These are phyloP conservation scores for Annulohypoxylon truncatum DNA, from an alignment of 2,329 filamentous ascomycete genomes.

Conservation along the genomic window DNA sequence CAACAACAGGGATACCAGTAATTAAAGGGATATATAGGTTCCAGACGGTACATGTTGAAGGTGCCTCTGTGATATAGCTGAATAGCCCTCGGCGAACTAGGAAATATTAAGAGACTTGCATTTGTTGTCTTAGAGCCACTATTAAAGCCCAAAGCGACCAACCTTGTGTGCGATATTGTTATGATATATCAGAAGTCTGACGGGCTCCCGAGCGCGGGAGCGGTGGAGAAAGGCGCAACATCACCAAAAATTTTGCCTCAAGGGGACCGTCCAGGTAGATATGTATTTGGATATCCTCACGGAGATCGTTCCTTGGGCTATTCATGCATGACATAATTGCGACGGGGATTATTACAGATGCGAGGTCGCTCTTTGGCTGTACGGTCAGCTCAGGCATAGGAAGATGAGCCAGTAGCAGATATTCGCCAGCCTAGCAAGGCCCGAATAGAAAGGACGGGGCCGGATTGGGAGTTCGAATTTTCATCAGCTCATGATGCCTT, in stretches of 20 bases:
- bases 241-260: slow-evolving; percentile 40
- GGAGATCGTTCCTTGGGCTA: slow-evolving; percentile 52
- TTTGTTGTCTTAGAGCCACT: slow-evolving; percentile 37
- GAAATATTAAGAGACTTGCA: slow-evolving; percentile 25
- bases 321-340: slow-evolving; percentile 61
- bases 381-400: slow-evolving; percentile 35
- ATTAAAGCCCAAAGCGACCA: slow-evolving; percentile 35
- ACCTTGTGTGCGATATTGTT: slow-evolving; percentile 37
- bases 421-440: slow-evolving; percentile 37
- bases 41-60: slow-evolving; percentile 37
- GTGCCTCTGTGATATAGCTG: slow-evolving; percentile 26
- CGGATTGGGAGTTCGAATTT: slow-evolving; percentile 30
- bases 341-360: slow-evolving; percentile 42
- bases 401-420: slow-evolving; percentile 25
- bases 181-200: slow-evolving; percentile 38
- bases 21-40: slow-evolving; percentile 20
- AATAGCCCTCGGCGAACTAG: slow-evolving; percentile 26
- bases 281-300: slow-evolving; percentile 42
- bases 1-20: slow-evolving; percentile 16
- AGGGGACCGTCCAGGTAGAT: slow-evolving; percentile 36
- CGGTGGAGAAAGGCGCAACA: slow-evolving; percentile 44
- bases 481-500: slow-evolving; percentile 35
- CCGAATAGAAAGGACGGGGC: slow-evolving; percentile 29
- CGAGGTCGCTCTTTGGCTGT: slow-evolving; percentile 37
- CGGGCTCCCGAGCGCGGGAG: slow-evolving; percentile 37